A percentile compares a stretch with the other conserved stretches of the same genome.
phyloP scores from a whole-genome alignment of 2,329 filamentous ascomycete genomes.

The Corinectria fuckeliana region DNA sequence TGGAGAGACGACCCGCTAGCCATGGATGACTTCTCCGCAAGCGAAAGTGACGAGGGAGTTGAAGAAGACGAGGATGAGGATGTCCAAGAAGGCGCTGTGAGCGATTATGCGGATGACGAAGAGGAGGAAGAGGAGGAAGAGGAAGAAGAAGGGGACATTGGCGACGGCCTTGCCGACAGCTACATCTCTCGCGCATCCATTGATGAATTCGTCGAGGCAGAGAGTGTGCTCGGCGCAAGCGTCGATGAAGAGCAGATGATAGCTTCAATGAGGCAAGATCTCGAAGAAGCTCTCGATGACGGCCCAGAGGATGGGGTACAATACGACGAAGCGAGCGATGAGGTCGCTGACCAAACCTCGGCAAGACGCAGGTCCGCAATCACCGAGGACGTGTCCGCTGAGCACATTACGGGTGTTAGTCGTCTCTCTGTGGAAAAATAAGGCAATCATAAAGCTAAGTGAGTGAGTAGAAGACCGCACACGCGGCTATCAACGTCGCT shows the following conservation, averaged over 20 bases:
- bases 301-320: conserved; percentile 42
- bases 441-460: conserved; percentile 41
- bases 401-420: conserved; percentile 66
- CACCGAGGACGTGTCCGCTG: conserved; percentile 58
- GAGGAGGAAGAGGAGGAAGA: conserved; percentile 50
- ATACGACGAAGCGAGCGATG: conserved; percentile 39
- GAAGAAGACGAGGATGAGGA: conserved; percentile 67
- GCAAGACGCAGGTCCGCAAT: conserved; percentile 29
- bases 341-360: conserved; percentile 34
- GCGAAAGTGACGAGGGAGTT: conserved; percentile 66
- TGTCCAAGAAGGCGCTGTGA: conserved; percentile 51
- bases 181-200: conserved; percentile 40
- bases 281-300: conserved; percentile 44
- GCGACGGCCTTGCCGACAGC: conserved; percentile 39
- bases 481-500: conserved; percentile 22
- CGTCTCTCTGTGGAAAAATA: conserved; percentile 56
- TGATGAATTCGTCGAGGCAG: conserved; percentile 49
- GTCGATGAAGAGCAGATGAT: conserved; percentile 53
- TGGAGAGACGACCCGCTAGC: conserved; percentile 89
- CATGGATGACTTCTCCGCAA: conserved; percentile 86
- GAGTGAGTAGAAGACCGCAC: conserved; percentile 26
- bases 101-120: conserved; percentile 52
- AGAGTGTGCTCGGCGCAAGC: conserved; percentile 52
- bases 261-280: conserved; percentile 47
- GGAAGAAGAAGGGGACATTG: conserved; percentile 50